Evolutionary conservation across 257 asterid genomes (phyloP), one percentile per base, ranked within the genome.

Genomic region (Solanum etuberosum): DNA sequence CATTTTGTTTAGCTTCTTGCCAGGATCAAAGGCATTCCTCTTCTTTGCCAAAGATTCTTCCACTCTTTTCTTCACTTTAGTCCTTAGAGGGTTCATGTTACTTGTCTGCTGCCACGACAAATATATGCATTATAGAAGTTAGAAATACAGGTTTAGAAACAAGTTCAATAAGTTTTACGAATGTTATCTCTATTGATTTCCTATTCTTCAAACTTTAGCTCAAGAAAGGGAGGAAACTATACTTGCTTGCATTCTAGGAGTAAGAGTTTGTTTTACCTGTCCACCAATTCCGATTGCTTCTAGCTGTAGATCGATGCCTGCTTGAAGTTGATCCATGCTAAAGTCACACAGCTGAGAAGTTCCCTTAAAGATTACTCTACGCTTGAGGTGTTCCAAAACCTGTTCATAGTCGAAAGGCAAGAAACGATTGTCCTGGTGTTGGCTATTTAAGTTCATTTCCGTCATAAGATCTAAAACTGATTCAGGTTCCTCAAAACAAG

Each of bases 401-500:
- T 7, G 61, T 23, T 87, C 32, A 31, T 88, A 89, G 78, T 89
- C 40, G 7, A 65, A 31, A 68, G 54, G n/a, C 83, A 25, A 15
- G 81, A 40, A 63, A 68, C 48, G 5, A 6, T 29, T 83, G 46
- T 51, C 81, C 32, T 81, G 86, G 46, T 78, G 61, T 77, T 72
- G 91, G 76, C 78, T 21, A 37, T 12, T 72, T 63, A 77, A 71
- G 80, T 32, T 63, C 85, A 82, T 48, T 73, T 57, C 61, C 74
- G 12, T 81, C 71, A 88, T 43, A 32, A 86, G 43, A 15, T 85
- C 85, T 76, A 74, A 68, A 72, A 86, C 80, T 13, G 88, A 67
- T 48, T 87, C 89, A 11, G 91, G 86, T 23, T 88, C 90, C 78
- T 90, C 91, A 85, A 90, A 88, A 80, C 89, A 90, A 20, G 88